Evolutionary conservation across 73 alveolate species (phyloP), one percentile per base, ranked within the genome.

Genomic region (Paramecium tetraurelia): DNA sequence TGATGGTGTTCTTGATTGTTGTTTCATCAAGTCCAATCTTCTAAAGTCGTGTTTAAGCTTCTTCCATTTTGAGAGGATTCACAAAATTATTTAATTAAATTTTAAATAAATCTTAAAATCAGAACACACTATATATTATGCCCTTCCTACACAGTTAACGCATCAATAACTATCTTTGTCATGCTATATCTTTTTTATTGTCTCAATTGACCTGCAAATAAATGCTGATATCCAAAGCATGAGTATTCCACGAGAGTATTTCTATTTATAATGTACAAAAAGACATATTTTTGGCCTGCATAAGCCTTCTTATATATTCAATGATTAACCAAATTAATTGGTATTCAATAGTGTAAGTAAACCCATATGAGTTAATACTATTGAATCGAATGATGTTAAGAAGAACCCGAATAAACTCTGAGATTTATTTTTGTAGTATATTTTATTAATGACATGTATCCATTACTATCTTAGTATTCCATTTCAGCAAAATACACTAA

Each of bases 1-100:
- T 80, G 2, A 80, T 27, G 7, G 75, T 41, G 48, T 80, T 80
- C 21, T 80, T 41, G 57, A 80, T 80, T 18, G 90, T 80, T 40
- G 70, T 80, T 41, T 41, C 70, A 46, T 80, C 90, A 24, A 80
- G 75, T 16, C 90, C 90, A 12, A 80, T 80, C 21, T 80, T 80
- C 12, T 41, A 20, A 14, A 80, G 75, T 5, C 90, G 46, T 22
- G 31, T 35, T 80, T 41, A 40, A 24, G 14, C 46, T 40, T 41
- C 75, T 20, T 41, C 90, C 90, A 43, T 80, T 53, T 53, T n/a
- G 4, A 12, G 24, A 21, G 86, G 57, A 72, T 72, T 72, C 33
- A 33, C 36, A 72, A 72, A 72, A 53, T n/a, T 72, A 72, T 72
- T 72, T 29, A 72, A 72, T 72, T 36, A 72, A 36, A 21, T 80